Base-by-base conservation (phyloP, 306 rosid genomes). In the Vigna hirtella region DNA sequence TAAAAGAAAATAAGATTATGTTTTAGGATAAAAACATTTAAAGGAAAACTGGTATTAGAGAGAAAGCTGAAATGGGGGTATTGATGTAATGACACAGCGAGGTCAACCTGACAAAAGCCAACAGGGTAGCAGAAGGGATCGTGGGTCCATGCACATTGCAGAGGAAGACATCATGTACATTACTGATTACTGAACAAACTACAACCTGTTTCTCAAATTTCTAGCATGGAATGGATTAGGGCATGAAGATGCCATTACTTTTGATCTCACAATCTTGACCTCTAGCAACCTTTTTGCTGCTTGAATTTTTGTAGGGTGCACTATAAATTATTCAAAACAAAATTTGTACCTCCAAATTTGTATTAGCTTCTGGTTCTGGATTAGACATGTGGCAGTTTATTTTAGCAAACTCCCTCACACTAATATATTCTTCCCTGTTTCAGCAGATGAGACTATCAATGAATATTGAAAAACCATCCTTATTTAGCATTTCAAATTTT, bases 31-130 rank as follows among this genome's bases (percentile, higher is more conserved):
- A 38, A 38, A 1, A 16, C 0, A 50, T 50, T 50, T 50, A 16
- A 50, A 7, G 22, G 22, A 4, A 38, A 38, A 38, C 0, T 32
- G 11, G n/a, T 51, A 40, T 9, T 65, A 32, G 22, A 34, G 45
- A 48, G 38, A 14, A 14, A 51, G 59, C 48, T 30, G 45, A 82
- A 56, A n/a, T 61, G 38, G 4, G 32, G 3, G 2, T 42, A 22
- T 32, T 71, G 15, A 5, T 74, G 57, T 75, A 42, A 83, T 20
- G 77, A 65, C 82, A 78, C 90, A 94, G 96, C 91, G 90, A 55
- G 98, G 97, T 77, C 91, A 88, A 66, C 90, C 93, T 0, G 94
- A 90, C 38, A 84, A 80, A 83, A 78, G 70, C 48, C 94, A 83
- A 77, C 64, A 22, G 14, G 80, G 59, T 22, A 36, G 63, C 20